phyloP scores from a whole-genome alignment of 148 eudicot genomes.

The Rheum nobile region DNA sequence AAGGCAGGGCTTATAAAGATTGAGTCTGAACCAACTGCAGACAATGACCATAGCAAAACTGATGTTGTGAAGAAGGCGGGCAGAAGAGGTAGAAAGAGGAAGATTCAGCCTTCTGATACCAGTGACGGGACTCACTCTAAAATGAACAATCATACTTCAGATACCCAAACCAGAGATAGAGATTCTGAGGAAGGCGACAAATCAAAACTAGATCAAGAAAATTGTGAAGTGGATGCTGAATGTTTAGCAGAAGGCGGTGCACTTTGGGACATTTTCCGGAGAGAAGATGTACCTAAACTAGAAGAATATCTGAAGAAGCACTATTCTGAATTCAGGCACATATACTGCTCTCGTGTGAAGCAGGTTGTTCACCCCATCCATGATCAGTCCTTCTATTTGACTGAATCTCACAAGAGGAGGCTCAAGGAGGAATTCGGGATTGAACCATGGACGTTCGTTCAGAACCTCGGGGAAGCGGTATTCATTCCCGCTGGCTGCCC shows the following conservation, averaged over 20 bases:
- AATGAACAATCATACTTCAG: not conserved
- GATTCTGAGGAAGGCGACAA: not conserved
- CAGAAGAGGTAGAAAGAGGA: constrained; percentile 16
- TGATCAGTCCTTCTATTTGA: constrained; percentile 49
- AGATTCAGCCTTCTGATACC: not conserved
- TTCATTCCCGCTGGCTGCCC: constrained; percentile 65
- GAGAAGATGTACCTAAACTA: constrained; percentile 36
- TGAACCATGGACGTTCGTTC: constrained; percentile 58
- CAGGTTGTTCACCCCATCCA: constrained; percentile 48
- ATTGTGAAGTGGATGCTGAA: not conserved
- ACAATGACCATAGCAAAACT: constrained; percentile 12
- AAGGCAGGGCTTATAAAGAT: not conserved
- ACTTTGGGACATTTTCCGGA: constrained; percentile 50
- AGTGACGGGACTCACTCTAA: not conserved
- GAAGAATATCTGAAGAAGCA: constrained; percentile 44
- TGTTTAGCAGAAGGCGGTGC: constrained; percentile 25
- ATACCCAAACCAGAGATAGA: not conserved
- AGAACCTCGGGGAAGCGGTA: constrained; percentile 42
- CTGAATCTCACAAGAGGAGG: constrained; percentile 38
- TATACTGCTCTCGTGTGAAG: constrained; percentile 30
- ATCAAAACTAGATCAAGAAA: constrained; percentile 9
- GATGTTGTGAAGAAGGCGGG: constrained; percentile 14
- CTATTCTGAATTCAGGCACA: constrained; percentile 56
- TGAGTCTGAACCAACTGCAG: constrained; percentile 11
- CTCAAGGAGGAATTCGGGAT: constrained; percentile 46